Conservation (phyloP, 768 basidiomycete genomes). For the Kwoniella europaea region DNA sequence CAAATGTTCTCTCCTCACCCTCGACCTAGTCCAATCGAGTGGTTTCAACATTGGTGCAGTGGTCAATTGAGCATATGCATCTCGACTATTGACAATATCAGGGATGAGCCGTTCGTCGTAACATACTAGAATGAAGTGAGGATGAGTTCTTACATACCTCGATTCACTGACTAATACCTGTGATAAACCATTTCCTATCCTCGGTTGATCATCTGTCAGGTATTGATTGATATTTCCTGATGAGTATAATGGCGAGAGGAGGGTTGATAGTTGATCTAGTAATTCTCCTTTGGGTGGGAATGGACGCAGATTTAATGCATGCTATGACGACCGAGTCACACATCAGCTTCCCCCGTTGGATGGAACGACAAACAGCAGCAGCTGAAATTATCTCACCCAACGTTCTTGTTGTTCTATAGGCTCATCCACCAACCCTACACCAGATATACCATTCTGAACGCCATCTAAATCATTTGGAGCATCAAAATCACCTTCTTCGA, state of each 20-base stretch:
- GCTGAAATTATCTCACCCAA: constrained; percentile 24
- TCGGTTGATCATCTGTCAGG: constrained; percentile 72
- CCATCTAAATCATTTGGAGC: constrained; percentile 6
- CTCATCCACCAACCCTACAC: constrained; percentile 37
- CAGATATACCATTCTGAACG: constrained; percentile 39
- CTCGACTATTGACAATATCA: constrained; percentile 65
- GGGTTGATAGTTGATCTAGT: constrained; percentile 67
- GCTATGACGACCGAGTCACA: constrained; percentile 58
- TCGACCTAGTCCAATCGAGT: constrained; percentile 93
- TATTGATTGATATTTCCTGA: constrained; percentile 37
- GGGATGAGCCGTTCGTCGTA: not conserved
- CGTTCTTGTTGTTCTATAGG: constrained; percentile 15
- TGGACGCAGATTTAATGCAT: constrained; percentile 70
- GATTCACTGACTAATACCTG: constrained; percentile 77
- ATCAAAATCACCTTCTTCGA: constrained; percentile 68
- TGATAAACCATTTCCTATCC: constrained; percentile 77
- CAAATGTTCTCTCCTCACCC: constrained; percentile 85
- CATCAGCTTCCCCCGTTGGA: not conserved
- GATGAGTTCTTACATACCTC: constrained; percentile 64
- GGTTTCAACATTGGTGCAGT: constrained; percentile 76
- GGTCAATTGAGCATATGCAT: constrained; percentile 72
- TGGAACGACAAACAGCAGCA: not conserved
- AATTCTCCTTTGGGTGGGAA: constrained; percentile 67
- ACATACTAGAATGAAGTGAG: not conserved
- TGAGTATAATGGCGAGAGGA: constrained; percentile 72